These are phyloP conservation scores for Sclerotinia spermophila DNA, from an alignment of 2,329 filamentous ascomycete genomes.

Conservation along the genomic window DNA sequence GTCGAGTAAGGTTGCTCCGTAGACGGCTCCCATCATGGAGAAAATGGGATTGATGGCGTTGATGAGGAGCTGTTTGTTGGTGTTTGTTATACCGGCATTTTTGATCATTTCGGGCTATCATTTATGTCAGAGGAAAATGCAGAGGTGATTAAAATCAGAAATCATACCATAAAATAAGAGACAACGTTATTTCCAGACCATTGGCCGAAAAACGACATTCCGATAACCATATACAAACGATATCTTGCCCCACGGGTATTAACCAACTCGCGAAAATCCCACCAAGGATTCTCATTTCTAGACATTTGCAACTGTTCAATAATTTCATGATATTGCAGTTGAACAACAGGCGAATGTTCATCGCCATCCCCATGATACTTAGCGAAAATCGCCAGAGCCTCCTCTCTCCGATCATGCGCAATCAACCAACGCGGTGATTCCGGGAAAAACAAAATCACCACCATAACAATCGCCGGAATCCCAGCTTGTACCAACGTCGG, in stretches of 20 bases:
- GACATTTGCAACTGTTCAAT: constrained; percentile 47
- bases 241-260: constrained; percentile 48
- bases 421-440: constrained; percentile 41
- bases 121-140: not conserved
- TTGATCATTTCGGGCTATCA: constrained; percentile 43
- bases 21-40: constrained; percentile 43
- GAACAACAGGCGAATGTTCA: constrained; percentile 48
- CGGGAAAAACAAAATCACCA: constrained; percentile 44
- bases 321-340: constrained; percentile 55
- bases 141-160: not conserved
- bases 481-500: constrained; percentile 53
- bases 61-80: constrained; percentile 36
- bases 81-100: constrained; percentile 37
- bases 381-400: constrained; percentile 53
- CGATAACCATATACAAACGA: constrained; percentile 48
- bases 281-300: constrained; percentile 55
- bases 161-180: constrained; percentile 37
- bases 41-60: constrained; percentile 40
- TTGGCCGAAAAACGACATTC: constrained; percentile 52
- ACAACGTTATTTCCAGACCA: constrained; percentile 46
- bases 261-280: constrained; percentile 54
- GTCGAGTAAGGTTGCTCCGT: constrained; percentile 45
- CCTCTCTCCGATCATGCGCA: constrained; percentile 51
- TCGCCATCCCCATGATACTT: constrained; percentile 58
- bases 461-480: constrained; percentile 45